These are phyloP conservation scores for Naematelia aurantialba DNA, from an alignment of 768 basidiomycete genomes.

Conservation along the genomic window DNA sequence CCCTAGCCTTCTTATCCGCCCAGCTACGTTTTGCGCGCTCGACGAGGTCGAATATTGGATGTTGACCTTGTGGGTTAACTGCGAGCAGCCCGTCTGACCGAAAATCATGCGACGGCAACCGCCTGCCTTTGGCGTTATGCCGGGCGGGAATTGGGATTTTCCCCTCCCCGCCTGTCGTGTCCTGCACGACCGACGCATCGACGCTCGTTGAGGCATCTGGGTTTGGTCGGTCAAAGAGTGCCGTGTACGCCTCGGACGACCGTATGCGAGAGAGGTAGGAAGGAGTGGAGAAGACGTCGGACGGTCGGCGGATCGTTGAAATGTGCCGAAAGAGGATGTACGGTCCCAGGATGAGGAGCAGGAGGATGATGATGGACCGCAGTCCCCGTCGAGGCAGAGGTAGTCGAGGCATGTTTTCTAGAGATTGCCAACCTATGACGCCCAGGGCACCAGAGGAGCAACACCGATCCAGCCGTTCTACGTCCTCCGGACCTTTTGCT, in stretches of 20 bases:
- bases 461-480: too few relatives aligned
- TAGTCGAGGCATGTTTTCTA: constrained; percentile 1
- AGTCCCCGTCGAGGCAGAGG: constrained; percentile 19
- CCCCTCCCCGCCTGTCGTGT: not conserved
- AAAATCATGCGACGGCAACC: constrained; percentile 21
- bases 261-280: not conserved
- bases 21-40: constrained; percentile 28
- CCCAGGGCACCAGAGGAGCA: too few relatives aligned
- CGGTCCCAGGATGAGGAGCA: constrained; percentile 16
- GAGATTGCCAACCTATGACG: too few relatives aligned
- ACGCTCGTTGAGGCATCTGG: not conserved
- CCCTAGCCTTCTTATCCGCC: constrained; percentile 30
- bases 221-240: not conserved
- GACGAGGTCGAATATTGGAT: constrained; percentile 45
- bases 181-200: not conserved
- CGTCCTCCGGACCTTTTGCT: too few relatives aligned
- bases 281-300: not conserved
- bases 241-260: not conserved
- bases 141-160: not conserved
- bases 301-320: not conserved
- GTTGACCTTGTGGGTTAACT: constrained; percentile 29
- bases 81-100: constrained; percentile 29
- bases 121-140: not conserved
- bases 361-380: constrained; percentile 20
- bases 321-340: constrained; percentile 21